phyloP scores from a whole-genome alignment of 2,329 filamentous ascomycete genomes.

The Karstenula rhodostoma region DNA sequence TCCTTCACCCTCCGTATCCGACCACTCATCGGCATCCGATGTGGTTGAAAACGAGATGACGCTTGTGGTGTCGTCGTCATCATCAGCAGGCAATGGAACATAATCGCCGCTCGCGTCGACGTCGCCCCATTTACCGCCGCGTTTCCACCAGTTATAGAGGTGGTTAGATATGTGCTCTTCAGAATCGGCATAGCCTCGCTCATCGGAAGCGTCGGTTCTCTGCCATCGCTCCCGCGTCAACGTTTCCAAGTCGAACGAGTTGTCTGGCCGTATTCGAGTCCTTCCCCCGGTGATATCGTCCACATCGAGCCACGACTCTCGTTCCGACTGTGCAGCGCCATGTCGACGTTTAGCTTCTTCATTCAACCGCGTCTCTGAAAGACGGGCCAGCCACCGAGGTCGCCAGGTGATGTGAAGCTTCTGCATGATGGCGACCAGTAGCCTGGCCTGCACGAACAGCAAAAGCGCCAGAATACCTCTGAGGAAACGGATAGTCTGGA shows the following conservation, averaged over 20 bases:
- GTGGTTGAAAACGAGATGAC: constrained; percentile 72
- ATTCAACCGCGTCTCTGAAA: constrained; percentile 53
- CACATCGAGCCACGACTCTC: constrained; percentile 30
- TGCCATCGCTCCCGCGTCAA: constrained; percentile 73
- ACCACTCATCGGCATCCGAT: constrained; percentile 51
- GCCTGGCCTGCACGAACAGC: constrained; percentile 64
- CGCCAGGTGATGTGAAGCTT: constrained; percentile 67
- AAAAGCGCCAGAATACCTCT: constrained; percentile 75
- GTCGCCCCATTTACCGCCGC: constrained; percentile 84
- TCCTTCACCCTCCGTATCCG: constrained; percentile 58
- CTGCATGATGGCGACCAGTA: constrained; percentile 63
- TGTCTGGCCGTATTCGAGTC: constrained; percentile 29
- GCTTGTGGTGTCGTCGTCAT: constrained; percentile 81
- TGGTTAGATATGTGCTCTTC: constrained; percentile 76
- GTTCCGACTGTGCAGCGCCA: constrained; percentile 11
- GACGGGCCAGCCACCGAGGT: constrained; percentile 69
- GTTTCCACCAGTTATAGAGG: constrained; percentile 85
- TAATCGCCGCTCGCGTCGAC: constrained; percentile 85
- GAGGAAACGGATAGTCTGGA: constrained; percentile 78
- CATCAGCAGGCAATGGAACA: constrained; percentile 61
- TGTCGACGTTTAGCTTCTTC: constrained; percentile 28
- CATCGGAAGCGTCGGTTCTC: constrained; percentile 41
- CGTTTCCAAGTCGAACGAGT: constrained; percentile 75
- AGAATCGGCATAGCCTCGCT: constrained; percentile 43
- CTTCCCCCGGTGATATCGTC: constrained; percentile 27